phyloP scores from a whole-genome alignment of 805 yeast species.

The Jamesozyma jinghongensis region DNA sequence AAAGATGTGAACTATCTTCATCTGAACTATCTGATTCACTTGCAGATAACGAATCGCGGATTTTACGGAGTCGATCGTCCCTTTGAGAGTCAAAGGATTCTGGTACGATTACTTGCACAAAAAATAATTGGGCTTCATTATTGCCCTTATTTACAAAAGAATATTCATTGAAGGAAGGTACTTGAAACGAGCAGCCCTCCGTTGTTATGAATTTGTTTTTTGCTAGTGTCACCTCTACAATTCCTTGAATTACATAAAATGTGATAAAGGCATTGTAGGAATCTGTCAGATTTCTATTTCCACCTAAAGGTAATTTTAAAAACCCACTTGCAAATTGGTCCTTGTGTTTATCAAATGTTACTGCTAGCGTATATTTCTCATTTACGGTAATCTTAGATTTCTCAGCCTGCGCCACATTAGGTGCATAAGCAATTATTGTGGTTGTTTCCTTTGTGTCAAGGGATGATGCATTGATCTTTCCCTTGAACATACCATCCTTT shows the following conservation, averaged over 20 bases:
- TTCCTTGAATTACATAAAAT: slow-evolving; percentile 67
- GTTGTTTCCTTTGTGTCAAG: slow-evolving; percentile 14
- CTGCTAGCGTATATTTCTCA: slow-evolving; percentile 52
- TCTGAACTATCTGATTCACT: slow-evolving; percentile 30
- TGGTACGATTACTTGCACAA: slow-evolving; percentile 51
- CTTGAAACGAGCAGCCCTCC: slow-evolving; percentile 68
- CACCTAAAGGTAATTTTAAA: slow-evolving; percentile 53
- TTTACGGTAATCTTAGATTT: slow-evolving; percentile 33
- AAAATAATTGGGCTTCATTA: slow-evolving; percentile 54
- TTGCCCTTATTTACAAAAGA: slow-evolving; percentile 56
- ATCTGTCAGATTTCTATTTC: slow-evolving; percentile 54
- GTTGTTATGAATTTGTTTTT: slow-evolving; percentile 51
- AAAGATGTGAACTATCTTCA: slow-evolving; percentile 31
- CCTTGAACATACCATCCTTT: slow-evolving; percentile 21
- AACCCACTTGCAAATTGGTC: slow-evolving; percentile 68
- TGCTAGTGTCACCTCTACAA: slow-evolving; percentile 56
- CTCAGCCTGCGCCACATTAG: slow-evolving; percentile 42
- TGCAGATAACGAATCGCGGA: neutral
- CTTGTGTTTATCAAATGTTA: slow-evolving; percentile 53
- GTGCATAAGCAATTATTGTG: slow-evolving; percentile 51
- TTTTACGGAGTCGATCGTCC: neutral
- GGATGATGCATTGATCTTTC: slow-evolving; percentile 22
- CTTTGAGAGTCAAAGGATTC: slow-evolving; percentile 25
- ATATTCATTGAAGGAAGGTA: slow-evolving; percentile 71
- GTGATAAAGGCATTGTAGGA: slow-evolving; percentile 51